Conservation (phyloP, 331 rosid genomes). For the Pyrus hybrid region DNA sequence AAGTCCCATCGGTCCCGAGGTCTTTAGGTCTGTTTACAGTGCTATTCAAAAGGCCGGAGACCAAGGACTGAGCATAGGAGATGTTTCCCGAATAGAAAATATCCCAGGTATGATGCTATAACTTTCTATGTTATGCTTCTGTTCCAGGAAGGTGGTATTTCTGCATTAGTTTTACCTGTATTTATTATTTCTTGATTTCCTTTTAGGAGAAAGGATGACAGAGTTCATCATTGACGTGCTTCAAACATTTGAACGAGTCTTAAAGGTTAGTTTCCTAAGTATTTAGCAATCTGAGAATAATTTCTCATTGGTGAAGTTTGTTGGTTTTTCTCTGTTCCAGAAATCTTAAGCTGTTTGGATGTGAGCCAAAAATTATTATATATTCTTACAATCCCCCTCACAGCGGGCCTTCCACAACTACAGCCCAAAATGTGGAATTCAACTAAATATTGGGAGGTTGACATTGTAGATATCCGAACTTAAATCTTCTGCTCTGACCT, state of each 20-base stretch:
- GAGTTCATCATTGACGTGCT: conserved; percentile 61
- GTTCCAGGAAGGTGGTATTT: conserved; percentile 4
- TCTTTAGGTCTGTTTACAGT: conserved; percentile 50
- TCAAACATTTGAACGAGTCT: conserved; percentile 57
- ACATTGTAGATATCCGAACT: background rate
- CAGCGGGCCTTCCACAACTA: background rate
- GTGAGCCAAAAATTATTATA: background rate
- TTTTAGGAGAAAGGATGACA: conserved; percentile 53
- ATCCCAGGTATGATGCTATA: conserved; percentile 50
- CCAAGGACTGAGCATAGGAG: conserved; percentile 80
- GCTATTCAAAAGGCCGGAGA: conserved; percentile 85
- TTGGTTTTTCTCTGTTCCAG: background rate
- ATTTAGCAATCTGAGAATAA: background rate
- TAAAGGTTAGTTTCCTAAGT: conserved; percentile 50
- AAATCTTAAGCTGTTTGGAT: background rate
- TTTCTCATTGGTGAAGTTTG: background rate
- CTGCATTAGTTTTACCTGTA: background rate
- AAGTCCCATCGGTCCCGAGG: conserved; percentile 41
- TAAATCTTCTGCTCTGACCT: background rate
- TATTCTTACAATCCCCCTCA: background rate
- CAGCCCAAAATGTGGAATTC: background rate
- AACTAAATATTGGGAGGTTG: background rate
- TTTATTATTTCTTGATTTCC: conserved; percentile 15
- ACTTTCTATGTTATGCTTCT: background rate
- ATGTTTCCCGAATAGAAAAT: conserved; percentile 52